phyloP scores from a whole-genome alignment of 805 yeast species.

The Yarrowia bubula region DNA sequence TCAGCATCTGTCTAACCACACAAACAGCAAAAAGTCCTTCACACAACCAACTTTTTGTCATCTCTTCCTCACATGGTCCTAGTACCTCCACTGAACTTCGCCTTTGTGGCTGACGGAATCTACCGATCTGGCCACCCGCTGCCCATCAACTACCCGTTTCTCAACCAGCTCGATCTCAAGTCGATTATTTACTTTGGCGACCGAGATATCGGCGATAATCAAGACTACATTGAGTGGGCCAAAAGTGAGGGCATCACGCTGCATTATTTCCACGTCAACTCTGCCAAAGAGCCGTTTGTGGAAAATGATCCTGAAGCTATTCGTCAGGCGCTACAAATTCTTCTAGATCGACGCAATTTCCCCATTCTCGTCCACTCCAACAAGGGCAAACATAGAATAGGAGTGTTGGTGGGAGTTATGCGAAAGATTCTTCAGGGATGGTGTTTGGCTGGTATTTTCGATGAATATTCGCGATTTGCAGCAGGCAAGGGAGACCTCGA shows the following conservation, averaged over 20 bases:
- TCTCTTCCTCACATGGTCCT: no score
- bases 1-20: no score
- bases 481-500: conserved; percentile 34
- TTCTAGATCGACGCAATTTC: conserved; percentile 55
- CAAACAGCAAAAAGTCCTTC: no score
- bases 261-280: conserved; percentile 61
- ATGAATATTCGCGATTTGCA: conserved; percentile 89
- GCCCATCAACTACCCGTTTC: conserved; percentile 76
- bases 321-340: conserved; percentile 40
- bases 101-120: conserved; percentile 81
- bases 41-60: no score
- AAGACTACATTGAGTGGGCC: conserved; percentile 71
- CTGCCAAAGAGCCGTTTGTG: conserved; percentile 72
- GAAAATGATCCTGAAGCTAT: conserved; percentile 59
- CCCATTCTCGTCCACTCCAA: conserved; percentile 90
- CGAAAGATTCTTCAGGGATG: conserved; percentile 86
- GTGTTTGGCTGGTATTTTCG: conserved; percentile 89
- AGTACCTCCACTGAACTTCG: conserved; percentile 90
- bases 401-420: conserved; percentile 88
- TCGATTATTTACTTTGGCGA: conserved; percentile 73
- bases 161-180: conserved; percentile 63
- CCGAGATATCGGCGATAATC: conserved; percentile 47
- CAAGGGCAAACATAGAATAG: conserved; percentile 96
- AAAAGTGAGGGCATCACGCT: conserved; percentile 51
- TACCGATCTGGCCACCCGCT: conserved; percentile 95